Base-by-base conservation (phyloP, 805 yeast species). In the Ogataea salicorniae region DNA sequence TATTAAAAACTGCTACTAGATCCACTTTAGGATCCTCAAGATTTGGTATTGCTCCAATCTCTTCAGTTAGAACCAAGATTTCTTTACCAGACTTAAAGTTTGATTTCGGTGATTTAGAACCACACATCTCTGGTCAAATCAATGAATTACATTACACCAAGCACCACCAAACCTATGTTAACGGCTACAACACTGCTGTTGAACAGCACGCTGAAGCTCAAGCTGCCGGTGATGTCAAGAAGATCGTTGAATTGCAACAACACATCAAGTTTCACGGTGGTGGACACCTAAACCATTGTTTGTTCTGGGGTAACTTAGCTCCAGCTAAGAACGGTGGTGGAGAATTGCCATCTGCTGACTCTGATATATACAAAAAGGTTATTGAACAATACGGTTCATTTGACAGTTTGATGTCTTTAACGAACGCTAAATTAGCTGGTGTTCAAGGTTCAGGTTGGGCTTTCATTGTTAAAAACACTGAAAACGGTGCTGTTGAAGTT, bases 361-460 rank as follows among this genome's bases (percentile, higher is more conserved):
- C 87, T 35, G 75, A 76, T 3, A 70, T 89, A 34, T 79, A 74
- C 45, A 69, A 77, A 62, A 82, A 83, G 53, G 79, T 89, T 51
- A 61, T 66, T 43, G 71, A 69, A 39, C 82, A 85, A 64, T 88
- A 76, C 62, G 96, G 96, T 34, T 75, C 83, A 16, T 69, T 85
- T 50, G 96, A 90, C 58, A 75, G 74, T 47, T 74, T 90, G 68
- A 80, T 82, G 50, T 59, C 69, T 37, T 61, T 77, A 50, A 79
- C 91, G 56, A 89, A 88, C 68, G 58, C 77, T 39, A 79, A 81
- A 64, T 72, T 89, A 60, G 95, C 95, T 35, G 94, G 94, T 48
- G 77, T 89, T 59, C 96, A 89, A 72, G 97, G 97, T 64, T 85
- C 96, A 6, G 97, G 97, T 41, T 89, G 97, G 97, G 94, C 94